These are phyloP conservation scores for Lasiosphaeria ovina DNA, from an alignment of 495 filamentous ascomycete species.

Conservation along the genomic window DNA sequence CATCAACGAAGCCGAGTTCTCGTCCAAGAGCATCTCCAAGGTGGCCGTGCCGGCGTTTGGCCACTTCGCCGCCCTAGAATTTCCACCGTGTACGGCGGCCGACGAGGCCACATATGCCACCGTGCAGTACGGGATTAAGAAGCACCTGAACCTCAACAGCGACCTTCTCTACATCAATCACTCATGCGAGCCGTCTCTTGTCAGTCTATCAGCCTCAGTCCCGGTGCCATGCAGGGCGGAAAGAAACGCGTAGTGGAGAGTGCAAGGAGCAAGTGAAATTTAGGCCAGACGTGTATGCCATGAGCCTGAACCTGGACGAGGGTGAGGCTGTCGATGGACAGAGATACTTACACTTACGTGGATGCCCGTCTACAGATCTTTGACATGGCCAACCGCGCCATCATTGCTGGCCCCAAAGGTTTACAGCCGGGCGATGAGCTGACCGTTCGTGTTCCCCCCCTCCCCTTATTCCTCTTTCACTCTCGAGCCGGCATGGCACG, in stretches of 20 bases:
- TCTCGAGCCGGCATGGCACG: slow-evolving; percentile 5
- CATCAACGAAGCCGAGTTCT: slow-evolving; percentile 50
- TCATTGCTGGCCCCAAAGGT: slow-evolving; percentile 58
- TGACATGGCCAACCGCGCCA: slow-evolving; percentile 61
- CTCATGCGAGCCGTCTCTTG: slow-evolving; percentile 64
- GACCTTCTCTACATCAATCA: slow-evolving; percentile 77
- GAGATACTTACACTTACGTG: background rate
- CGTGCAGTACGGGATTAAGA: slow-evolving; percentile 60
- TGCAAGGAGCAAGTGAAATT: too few relatives aligned
- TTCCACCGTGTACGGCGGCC: slow-evolving; percentile 55
- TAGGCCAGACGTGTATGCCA: too few relatives aligned
- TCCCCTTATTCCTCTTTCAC: background rate
- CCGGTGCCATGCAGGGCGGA: background rate
- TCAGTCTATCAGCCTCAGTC: slow-evolving; percentile 27
- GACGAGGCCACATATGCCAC: slow-evolving; percentile 61
- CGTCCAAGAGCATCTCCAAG: slow-evolving; percentile 60
- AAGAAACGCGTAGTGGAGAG: background rate
- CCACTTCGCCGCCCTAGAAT: slow-evolving; percentile 52
- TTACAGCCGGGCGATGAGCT: slow-evolving; percentile 60
- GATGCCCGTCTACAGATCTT: slow-evolving; percentile 45
- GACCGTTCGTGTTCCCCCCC: slow-evolving; percentile 43
- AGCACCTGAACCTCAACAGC: slow-evolving; percentile 71
- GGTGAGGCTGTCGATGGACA: too few relatives aligned
- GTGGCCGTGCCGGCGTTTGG: slow-evolving; percentile 61
- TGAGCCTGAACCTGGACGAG: too few relatives aligned